Percentiles rank a stretch among this genome's conserved stretches.
Evolutionary conservation across 2,329 filamentous ascomycete species (phyloP).

Genomic region (Ceratocystis harringtonii): DNA sequence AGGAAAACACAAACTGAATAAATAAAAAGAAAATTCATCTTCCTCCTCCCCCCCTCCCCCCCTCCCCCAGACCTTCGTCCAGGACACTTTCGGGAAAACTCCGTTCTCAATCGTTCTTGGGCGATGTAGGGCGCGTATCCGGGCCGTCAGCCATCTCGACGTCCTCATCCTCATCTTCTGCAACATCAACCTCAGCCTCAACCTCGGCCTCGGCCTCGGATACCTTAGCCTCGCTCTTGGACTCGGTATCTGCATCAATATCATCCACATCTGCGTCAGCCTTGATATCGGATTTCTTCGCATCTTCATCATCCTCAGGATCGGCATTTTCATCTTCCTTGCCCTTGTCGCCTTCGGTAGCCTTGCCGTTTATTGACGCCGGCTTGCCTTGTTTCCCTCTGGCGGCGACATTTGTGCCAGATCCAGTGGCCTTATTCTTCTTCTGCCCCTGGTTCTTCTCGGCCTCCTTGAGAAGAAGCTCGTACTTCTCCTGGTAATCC

Average conservation of each 20-base stretch:
- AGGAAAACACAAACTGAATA: neutral
- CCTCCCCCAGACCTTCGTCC: neutral
- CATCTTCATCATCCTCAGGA: slow-evolving; percentile 1
- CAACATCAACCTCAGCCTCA: neutral
- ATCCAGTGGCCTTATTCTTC: slow-evolving; percentile 7
- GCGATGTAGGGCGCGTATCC: slow-evolving; percentile 9
- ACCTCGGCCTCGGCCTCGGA: slow-evolving; percentile 2
- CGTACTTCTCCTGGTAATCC: slow-evolving; percentile 32
- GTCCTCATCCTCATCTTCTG: slow-evolving; percentile 13
- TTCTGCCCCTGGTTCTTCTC: slow-evolving; percentile 19
- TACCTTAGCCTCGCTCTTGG: slow-evolving; percentile 13
- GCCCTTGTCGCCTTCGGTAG: slow-evolving; percentile 15
- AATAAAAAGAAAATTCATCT: neutral
- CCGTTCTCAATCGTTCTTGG: slow-evolving; percentile 10
- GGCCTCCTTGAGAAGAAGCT: slow-evolving; percentile 28
- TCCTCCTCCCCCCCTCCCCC: no score
- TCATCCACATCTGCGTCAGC: slow-evolving; percentile 4
- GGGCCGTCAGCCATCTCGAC: slow-evolving; percentile 13
- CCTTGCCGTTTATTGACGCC: slow-evolving; percentile 21
- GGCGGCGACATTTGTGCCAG: neutral
- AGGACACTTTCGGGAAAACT: neutral
- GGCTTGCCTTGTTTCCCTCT: slow-evolving; percentile 9
- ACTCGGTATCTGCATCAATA: slow-evolving; percentile 3
- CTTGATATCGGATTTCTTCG: slow-evolving; percentile 10
- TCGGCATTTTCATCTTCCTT: slow-evolving; percentile 8